phyloP scores from a whole-genome alignment of 2,329 filamentous ascomycete species.

The Aspergillus spinulosporus region DNA sequence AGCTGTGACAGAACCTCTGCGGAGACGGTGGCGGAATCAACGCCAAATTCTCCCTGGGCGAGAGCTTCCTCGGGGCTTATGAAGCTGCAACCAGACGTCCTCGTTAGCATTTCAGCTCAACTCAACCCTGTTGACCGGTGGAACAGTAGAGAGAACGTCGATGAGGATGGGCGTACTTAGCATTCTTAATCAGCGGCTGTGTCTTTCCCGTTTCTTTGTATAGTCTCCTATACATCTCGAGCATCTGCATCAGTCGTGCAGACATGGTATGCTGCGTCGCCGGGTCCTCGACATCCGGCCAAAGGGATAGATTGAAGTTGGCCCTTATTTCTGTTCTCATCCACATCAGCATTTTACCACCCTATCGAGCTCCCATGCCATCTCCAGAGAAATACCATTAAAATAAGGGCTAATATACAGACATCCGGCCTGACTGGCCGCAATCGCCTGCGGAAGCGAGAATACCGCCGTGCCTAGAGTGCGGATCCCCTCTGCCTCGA shows the following conservation, averaged over 20 bases:
- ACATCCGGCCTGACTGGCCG: conserved; percentile 51
- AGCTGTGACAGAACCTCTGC: neutral
- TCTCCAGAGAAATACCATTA: conserved; percentile 35
- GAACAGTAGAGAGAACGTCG: too few relatives aligned
- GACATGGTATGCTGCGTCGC: conserved; percentile 52
- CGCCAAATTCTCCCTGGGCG: neutral
- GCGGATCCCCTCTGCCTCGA: conserved; percentile 48
- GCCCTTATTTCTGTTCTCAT: conserved; percentile 43
- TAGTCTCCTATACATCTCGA: conserved; percentile 50
- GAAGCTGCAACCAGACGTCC: neutral
- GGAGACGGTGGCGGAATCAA: neutral
- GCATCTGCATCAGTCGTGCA: conserved; percentile 50
- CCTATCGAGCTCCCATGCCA: neutral
- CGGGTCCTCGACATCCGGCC: conserved; percentile 51
- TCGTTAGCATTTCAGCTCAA: neutral
- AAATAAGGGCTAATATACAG: conserved; percentile 54
- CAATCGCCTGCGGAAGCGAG: conserved; percentile 51
- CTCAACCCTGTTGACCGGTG: too few relatives aligned
- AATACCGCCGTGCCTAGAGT: conserved; percentile 53
- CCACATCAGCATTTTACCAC: neutral
- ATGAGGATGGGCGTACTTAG: neutral
- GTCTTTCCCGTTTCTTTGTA: conserved; percentile 51
- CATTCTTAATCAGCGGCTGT: conserved; percentile 39
- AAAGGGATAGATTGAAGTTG: conserved; percentile 41
- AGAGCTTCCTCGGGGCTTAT: conserved; percentile 1